phyloP scores from a whole-genome alignment of 495 filamentous ascomycete genomes.

The Pseudotulostoma volvatum region DNA sequence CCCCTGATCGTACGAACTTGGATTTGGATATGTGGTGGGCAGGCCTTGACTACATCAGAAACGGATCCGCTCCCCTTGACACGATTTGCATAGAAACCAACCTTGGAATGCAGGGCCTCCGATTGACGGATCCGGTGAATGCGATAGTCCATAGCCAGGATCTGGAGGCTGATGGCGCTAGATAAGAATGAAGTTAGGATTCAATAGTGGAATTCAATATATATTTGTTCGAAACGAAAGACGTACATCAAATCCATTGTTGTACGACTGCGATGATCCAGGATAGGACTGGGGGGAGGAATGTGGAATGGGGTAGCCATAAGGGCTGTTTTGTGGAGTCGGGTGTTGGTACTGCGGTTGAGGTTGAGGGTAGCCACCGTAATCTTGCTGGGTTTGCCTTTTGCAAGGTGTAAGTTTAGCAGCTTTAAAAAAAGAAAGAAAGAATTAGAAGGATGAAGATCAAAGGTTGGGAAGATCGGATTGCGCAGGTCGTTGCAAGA shows the following conservation, averaged over 20 bases:
- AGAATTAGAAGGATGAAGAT: not conserved
- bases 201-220: not conserved
- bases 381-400: slow-evolving; percentile 22
- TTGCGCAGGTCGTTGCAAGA: no score
- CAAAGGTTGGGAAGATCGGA: not conserved
- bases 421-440: not conserved
- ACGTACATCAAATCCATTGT: slow-evolving; percentile 27
- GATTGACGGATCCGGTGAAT: slow-evolving; percentile 14
- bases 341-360: slow-evolving; percentile 25
- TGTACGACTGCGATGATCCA: no score
- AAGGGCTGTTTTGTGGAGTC: slow-evolving; percentile 22
- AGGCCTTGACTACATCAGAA: not conserved
- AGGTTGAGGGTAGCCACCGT: slow-evolving; percentile 33
- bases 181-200: slow-evolving; percentile 8
- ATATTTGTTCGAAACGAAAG: not conserved
- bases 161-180: slow-evolving; percentile 12
- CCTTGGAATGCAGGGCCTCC: slow-evolving; percentile 26
- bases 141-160: slow-evolving; percentile 19
- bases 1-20: slow-evolving; percentile 20
- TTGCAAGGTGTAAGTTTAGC: not conserved
- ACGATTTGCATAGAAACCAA: slow-evolving; percentile 5
- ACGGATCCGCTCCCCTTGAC: not conserved
- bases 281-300: slow-evolving; percentile 22
- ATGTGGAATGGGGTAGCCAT: slow-evolving; percentile 29
- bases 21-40: slow-evolving; percentile 5